phyloP scores from a whole-genome alignment of 2,329 filamentous ascomycete species.

The Calonectria leucothoes region DNA sequence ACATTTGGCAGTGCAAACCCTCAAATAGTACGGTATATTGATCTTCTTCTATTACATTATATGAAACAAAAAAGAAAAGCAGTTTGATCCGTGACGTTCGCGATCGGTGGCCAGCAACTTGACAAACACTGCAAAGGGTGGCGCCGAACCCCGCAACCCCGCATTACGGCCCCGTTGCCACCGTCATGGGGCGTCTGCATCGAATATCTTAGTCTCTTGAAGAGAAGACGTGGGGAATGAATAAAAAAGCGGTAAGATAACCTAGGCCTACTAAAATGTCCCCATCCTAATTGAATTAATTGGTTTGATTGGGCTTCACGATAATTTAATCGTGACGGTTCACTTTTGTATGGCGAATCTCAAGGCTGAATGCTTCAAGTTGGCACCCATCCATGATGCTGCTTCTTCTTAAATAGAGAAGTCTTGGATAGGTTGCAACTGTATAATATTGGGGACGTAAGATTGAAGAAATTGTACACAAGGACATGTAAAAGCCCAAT shows the following conservation, averaged over 20 bases:
- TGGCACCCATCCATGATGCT: constrained; percentile 78
- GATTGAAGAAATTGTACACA: constrained; percentile 69
- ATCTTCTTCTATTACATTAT: neutral
- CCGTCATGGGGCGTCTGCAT: neutral
- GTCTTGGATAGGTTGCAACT: constrained; percentile 64
- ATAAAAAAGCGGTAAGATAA: neutral
- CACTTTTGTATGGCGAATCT: constrained; percentile 77
- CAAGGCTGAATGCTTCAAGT: constrained; percentile 86
- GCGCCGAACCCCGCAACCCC: neutral
- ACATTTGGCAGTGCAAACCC: neutral
- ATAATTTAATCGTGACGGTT: constrained; percentile 59
- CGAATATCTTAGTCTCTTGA: neutral
- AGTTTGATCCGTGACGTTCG: neutral
- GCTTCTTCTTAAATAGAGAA: constrained; percentile 73
- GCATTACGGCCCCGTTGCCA: neutral
- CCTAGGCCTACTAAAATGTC: neutral
- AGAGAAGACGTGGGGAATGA: neutral
- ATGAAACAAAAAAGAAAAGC: neutral
- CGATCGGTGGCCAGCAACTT: neutral
- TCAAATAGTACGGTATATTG: neutral
- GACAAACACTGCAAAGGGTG: neutral
- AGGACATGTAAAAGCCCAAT: constrained; percentile 75
- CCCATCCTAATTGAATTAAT: neutral
- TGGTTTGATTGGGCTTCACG: neutral
- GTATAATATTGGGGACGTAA: constrained; percentile 74